Evolutionary conservation across 148 eudicot genomes (phyloP).

Genomic region (Rheum nobile): DNA sequence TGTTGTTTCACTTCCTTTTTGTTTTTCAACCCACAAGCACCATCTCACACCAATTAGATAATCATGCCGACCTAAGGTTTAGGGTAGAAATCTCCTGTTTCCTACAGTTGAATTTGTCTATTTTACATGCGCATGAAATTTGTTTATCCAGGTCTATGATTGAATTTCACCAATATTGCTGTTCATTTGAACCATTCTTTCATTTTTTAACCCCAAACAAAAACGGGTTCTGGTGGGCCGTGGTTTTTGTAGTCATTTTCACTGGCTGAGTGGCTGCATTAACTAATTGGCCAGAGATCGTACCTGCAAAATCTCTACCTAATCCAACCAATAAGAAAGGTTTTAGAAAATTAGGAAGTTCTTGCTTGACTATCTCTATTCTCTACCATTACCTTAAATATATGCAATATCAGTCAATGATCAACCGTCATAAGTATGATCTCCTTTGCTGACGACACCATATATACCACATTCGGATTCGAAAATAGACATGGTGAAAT

Average conservation of each 20-base stretch:
- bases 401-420: neutral
- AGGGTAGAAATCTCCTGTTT: neutral
- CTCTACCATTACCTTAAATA: neutral
- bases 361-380: neutral
- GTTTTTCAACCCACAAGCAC: neutral
- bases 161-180: neutral
- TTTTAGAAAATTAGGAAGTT: neutral
- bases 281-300: neutral
- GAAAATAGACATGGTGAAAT: neutral
- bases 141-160: neutral
- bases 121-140: neutral
- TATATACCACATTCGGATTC: neutral
- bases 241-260: neutral
- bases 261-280: neutral
- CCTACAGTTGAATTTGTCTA: neutral
- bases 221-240: neutral
- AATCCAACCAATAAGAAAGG: neutral
- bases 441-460: constrained; percentile 1
- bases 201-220: neutral
- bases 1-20: neutral
- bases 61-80: neutral
- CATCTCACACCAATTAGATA: neutral
- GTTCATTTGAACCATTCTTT: neutral
- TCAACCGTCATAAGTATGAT: constrained; percentile 1
- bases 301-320: neutral